Evolutionary conservation across 306 rosid genomes (phyloP).

Genomic region (Begonia peltatifolia): DNA sequence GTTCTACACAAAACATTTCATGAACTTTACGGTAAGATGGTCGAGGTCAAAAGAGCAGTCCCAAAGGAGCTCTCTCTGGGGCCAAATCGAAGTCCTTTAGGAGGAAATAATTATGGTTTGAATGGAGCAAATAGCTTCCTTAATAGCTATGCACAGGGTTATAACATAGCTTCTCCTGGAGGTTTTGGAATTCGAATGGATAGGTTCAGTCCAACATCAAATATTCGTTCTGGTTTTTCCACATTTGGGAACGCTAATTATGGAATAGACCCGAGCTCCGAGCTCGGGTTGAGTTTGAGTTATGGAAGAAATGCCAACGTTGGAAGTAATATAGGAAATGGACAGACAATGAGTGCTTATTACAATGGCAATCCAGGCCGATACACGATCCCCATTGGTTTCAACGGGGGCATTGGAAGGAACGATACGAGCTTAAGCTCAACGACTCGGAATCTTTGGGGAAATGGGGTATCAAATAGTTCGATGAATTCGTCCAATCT

Average conservation of each 20-base stretch:
- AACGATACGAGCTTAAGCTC: slow-evolving; percentile 51
- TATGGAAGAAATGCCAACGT: slow-evolving; percentile 53
- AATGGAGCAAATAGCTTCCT: slow-evolving; percentile 51
- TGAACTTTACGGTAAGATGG: slow-evolving; percentile 88
- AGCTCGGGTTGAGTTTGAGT: slow-evolving; percentile 58
- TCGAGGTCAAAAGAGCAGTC: slow-evolving; percentile 91
- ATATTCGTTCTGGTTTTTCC: slow-evolving; percentile 58
- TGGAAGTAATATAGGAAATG: slow-evolving; percentile 64
- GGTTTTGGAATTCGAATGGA: slow-evolving; percentile 79
- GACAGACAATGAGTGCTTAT: slow-evolving; percentile 54
- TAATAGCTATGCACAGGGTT: slow-evolving; percentile 62
- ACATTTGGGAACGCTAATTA: slow-evolving; percentile 53
- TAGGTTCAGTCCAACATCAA: slow-evolving; percentile 62
- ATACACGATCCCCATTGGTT: slow-evolving; percentile 62
- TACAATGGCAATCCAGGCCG: slow-evolving; percentile 55
- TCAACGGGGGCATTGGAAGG: slow-evolving; percentile 48
- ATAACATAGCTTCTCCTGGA: slow-evolving; percentile 67
- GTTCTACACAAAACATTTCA: slow-evolving; percentile 78
- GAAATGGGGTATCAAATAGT: slow-evolving; percentile 46
- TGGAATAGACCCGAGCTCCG: slow-evolving; percentile 71
- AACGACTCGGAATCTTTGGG: slow-evolving; percentile 75
- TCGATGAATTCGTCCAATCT: slow-evolving; percentile 32
- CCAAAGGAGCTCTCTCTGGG: slow-evolving; percentile 87
- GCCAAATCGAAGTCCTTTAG: slow-evolving; percentile 52
- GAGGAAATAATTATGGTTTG: slow-evolving; percentile 56